Evolutionary conservation across 2,329 filamentous ascomycete genomes (phyloP), one percentile per base, ranked within the genome.

Genomic region (Venturia aucupariae): DNA sequence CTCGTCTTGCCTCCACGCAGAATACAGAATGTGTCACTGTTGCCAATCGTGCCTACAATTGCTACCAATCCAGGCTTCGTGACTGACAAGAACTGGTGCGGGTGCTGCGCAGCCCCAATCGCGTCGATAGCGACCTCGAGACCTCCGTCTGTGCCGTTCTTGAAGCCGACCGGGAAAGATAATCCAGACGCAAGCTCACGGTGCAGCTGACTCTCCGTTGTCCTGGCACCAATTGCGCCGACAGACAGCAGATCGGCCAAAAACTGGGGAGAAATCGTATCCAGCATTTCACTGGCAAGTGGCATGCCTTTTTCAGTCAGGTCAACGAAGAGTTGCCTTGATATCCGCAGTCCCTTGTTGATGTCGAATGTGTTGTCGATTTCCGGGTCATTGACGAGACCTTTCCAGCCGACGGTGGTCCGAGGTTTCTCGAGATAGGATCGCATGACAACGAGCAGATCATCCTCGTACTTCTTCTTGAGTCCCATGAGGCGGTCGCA

Each of bases 341-440:
- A 90, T 64, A 92, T 81, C 61, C 90, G 86, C 72, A 99, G 79
- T 24, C 94, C 94, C 82, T 97, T 97, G 83, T 97, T 97, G 80
- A 99, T 97, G 79, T 97, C 87, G 88, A 96, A 97, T 77, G 89
- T 94, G 76, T 96, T 93, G 77, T 97, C 92, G 74, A 99, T 96
- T 73, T 97, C 93, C 1, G 94, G 94, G 78, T 99, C 94, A 76
- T 99, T 97, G 80, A 99, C 96, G 71, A 99, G 81, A 61, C 94
- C 94, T 81, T 99, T 99, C 94, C 94, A 99, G 70, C 94, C 94
- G 35, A 99, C 91, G 0, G 94, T 99, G 35, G 94, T 99, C 68
- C 94, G 87, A 27, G 94, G 94, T 83, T 99, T 99, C 83, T 99
- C 94, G 66, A 99, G 86, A 84, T 99, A 99, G 68, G 91, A 90